phyloP scores from a whole-genome alignment of 2,329 filamentous ascomycete species.

The Capronia americana region DNA sequence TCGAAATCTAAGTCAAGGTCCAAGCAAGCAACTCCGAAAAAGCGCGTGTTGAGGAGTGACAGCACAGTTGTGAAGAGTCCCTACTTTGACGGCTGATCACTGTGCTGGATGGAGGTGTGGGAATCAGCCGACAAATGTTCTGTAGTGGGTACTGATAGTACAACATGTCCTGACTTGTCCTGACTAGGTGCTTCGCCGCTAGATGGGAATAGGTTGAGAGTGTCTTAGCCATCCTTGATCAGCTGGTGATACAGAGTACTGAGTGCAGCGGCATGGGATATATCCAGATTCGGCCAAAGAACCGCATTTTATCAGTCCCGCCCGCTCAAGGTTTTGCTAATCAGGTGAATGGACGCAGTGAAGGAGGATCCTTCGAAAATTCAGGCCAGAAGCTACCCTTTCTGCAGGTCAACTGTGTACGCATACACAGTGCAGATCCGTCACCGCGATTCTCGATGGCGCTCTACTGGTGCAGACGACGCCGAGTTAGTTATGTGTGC shows the following conservation, averaged over 20 bases:
- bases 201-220: background rate
- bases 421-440: too few relatives aligned
- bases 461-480: background rate
- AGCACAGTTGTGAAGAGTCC: slow-evolving; percentile 34
- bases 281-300: too few relatives aligned
- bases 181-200: background rate
- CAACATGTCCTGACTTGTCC: background rate
- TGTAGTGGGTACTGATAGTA: background rate
- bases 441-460: background rate
- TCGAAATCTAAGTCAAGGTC: slow-evolving; percentile 3
- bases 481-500: background rate
- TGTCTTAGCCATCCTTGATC: background rate
- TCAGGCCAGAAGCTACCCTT: too few relatives aligned
- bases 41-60: slow-evolving; percentile 25
- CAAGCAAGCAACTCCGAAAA: slow-evolving; percentile 10
- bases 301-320: too few relatives aligned
- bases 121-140: background rate
- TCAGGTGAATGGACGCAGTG: too few relatives aligned
- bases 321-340: too few relatives aligned
- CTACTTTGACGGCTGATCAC: slow-evolving; percentile 26
- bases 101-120: background rate
- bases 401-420: too few relatives aligned
- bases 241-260: background rate
- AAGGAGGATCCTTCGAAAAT: too few relatives aligned
- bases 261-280: too few relatives aligned